Evolutionary conservation across 805 yeast genomes (phyloP).

Genomic region (Henningerozyma blattae): DNA sequence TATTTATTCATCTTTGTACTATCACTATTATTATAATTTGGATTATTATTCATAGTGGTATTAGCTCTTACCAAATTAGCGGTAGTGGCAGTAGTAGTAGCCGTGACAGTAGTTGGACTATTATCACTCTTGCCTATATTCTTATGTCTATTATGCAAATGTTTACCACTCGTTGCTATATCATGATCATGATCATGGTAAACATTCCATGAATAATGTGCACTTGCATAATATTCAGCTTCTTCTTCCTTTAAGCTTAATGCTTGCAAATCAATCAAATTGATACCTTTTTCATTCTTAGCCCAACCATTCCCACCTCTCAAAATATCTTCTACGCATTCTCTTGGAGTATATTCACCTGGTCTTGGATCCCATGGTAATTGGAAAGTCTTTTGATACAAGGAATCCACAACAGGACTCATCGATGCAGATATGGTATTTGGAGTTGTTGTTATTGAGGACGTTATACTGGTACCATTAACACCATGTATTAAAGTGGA

Average conservation of each 20-base stretch:
- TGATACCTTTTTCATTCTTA: slow-evolving; percentile 26
- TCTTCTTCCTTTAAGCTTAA: slow-evolving; percentile 47
- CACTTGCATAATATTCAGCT: slow-evolving; percentile 7
- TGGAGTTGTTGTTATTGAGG: slow-evolving; percentile 5
- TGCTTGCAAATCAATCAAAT: slow-evolving; percentile 38
- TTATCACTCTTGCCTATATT: background rate
- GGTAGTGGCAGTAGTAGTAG: background rate
- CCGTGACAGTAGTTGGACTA: background rate
- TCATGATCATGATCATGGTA: background rate
- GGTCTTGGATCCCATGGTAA: slow-evolving; percentile 49
- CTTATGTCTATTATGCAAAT: slow-evolving; percentile 3
- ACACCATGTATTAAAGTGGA: background rate
- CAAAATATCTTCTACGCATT: slow-evolving; percentile 64
- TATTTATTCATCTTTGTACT: no score
- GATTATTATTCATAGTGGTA: background rate
- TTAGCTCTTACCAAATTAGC: slow-evolving; percentile 1
- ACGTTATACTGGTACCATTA: background rate
- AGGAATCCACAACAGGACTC: slow-evolving; percentile 38
- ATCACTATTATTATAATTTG: background rate
- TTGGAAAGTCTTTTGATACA: slow-evolving; percentile 44
- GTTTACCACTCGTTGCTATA: no score
- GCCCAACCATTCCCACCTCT: slow-evolving; percentile 64
- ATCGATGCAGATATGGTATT: slow-evolving; percentile 21
- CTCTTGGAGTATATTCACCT: slow-evolving; percentile 52
- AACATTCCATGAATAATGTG: background rate